Evolutionary conservation across 257 asterid genomes (phyloP).

Genomic region (Fraxinus quadrangulata): DNA sequence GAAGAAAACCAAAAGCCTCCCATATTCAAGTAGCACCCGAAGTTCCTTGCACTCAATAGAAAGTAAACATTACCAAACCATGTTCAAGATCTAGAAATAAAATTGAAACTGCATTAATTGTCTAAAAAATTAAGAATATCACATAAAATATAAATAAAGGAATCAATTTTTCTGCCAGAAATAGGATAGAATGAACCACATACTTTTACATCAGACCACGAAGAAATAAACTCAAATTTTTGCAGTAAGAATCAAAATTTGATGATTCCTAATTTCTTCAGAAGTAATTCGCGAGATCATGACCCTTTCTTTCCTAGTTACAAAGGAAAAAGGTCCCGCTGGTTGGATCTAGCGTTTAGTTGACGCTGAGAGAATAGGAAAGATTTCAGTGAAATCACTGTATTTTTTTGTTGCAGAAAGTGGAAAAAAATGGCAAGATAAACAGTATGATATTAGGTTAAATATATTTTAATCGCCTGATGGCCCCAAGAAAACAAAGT

Average conservation of each 20-base stretch:
- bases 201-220: not conserved
- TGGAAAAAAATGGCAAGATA: not conserved
- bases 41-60: not conserved
- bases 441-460: not conserved
- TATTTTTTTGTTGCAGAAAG: not conserved
- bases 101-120: not conserved
- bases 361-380: not conserved
- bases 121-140: not conserved
- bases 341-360: not conserved
- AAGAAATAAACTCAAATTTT: not conserved
- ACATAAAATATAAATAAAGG: constrained; percentile 1
- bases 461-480: constrained; percentile 5
- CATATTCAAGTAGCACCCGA: not conserved
- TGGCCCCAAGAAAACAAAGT: not conserved
- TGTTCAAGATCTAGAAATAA: not conserved
- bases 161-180: not conserved
- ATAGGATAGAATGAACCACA: not conserved
- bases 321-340: not conserved
- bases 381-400: not conserved
- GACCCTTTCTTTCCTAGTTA: not conserved
- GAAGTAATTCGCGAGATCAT: not conserved
- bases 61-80: not conserved
- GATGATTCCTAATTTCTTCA: not conserved
- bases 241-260: not conserved
- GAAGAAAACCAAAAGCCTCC: not conserved